Base-by-base conservation (phyloP, 768 basidiomycete species). In the Podaxis carcinomalis region DNA sequence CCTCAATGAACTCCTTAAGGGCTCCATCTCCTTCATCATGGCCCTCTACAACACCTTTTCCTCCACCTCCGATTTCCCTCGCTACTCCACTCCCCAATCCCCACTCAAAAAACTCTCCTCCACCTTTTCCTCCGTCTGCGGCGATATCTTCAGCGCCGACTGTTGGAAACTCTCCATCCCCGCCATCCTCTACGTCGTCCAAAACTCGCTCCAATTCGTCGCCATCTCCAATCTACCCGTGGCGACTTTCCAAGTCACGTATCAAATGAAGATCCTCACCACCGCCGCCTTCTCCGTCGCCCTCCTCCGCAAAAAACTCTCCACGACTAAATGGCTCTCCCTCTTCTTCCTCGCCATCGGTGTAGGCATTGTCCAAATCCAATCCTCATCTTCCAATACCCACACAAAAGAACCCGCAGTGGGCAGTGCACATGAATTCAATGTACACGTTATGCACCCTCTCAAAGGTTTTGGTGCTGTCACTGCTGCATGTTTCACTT, bases 141-240 rank as follows among this genome's bases (percentile, higher is more conserved):
- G 75, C 52, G 89, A 93, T 57, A 77, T 96, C n/a, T 90, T 96
- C 73, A 92, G 90, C 63, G 79, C 83, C 1, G 96, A 98, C 71
- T 95, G 93, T 75, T 98, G 95, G 94, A 98, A 98, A 71, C 86
- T 98, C 28, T 94, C 94, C 35, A 95, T 99, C 64, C 96, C 96
- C 1, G 95, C 96, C 19, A 81, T 97, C 63, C 88, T 98, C 65
- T 98, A 97, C 68, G 88, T 95, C 65, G 83, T 96, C n/a, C 93
- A 98, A 74, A 98, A 98, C 73, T 91, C 92, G 40, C 85, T 99
- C 23, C 97, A 98, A 73, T 99, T 96, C 74, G 93, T 97, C 65
- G 97, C 97, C 23, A 89, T 96, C 63, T 85, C 86, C 65, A 98
- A 99, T 74, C 85, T 99, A 61, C 93, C 93, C 40, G 95, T 94